phyloP scores from a whole-genome alignment of 495 filamentous ascomycete genomes.

The Xylaria scruposa region DNA sequence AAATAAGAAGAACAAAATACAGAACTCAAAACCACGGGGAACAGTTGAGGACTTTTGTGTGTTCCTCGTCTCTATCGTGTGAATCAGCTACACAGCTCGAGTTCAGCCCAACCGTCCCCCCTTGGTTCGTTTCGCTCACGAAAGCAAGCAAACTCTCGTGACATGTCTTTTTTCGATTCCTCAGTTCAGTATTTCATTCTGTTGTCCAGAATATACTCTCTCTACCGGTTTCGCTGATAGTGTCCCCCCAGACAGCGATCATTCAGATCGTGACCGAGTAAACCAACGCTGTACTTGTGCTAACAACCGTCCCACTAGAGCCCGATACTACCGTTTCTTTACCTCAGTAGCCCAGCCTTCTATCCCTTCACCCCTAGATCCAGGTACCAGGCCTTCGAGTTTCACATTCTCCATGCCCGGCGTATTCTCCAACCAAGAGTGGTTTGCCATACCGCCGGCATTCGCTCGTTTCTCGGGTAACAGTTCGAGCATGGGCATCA shows the following conservation, averaged over 20 bases:
- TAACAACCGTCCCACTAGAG: not conserved
- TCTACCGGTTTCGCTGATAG: not conserved
- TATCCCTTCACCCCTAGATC: slow-evolving; percentile 89
- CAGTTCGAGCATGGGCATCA: slow-evolving; percentile 92
- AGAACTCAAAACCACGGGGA: not conserved
- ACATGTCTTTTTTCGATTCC: slow-evolving; percentile 6
- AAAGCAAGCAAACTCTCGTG: not conserved
- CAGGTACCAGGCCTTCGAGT: slow-evolving; percentile 72
- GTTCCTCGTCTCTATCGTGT: not conserved
- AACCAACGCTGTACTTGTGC: not conserved
- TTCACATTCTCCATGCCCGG: slow-evolving; percentile 84
- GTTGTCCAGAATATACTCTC: slow-evolving; percentile 14
- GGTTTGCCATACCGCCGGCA: slow-evolving; percentile 90
- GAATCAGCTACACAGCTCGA: not conserved
- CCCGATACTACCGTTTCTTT: slow-evolving; percentile 70
- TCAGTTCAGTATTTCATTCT: not conserved
- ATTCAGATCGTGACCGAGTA: not conserved
- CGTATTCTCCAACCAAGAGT: slow-evolving; percentile 80
- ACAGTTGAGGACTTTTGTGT: not conserved
- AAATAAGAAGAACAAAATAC: slow-evolving; percentile 23
- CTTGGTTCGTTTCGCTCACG: not conserved
- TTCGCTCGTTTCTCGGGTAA: slow-evolving; percentile 88
- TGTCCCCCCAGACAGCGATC: slow-evolving; percentile 6
- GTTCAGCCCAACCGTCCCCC: not conserved
- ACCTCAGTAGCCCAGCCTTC: slow-evolving; percentile 94